phyloP scores from a whole-genome alignment of 768 basidiomycete species.

The Trametes cubensis region DNA sequence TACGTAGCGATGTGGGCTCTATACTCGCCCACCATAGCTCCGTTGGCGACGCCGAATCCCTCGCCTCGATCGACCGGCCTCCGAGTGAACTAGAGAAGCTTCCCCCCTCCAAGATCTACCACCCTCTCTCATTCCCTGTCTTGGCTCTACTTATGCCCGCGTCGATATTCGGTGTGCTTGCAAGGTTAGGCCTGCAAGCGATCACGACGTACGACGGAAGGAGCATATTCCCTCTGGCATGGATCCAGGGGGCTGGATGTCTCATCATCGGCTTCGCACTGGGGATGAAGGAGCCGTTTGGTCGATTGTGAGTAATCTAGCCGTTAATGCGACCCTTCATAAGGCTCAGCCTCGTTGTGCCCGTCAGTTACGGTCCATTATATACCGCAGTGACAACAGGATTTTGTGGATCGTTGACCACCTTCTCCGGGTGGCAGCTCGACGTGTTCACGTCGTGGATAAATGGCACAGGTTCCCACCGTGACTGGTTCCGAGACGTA shows the following conservation, averaged over 20 bases:
- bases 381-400: conserved; percentile 91
- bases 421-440: conserved; percentile 94
- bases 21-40: conserved; percentile 40
- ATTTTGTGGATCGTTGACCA: conserved; percentile 95
- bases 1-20: conserved; percentile 35
- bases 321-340: conserved; percentile 1
- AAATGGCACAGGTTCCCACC: conserved; percentile 57
- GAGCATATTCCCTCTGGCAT: conserved; percentile 80
- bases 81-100: conserved; percentile 38
- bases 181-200: conserved; percentile 76
- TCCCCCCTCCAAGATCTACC: conserved; percentile 42
- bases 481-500: conserved; percentile 74
- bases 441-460: conserved; percentile 87
- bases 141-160: conserved; percentile 75
- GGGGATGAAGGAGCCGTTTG: conserved; percentile 70
- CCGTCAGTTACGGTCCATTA: conserved; percentile 78
- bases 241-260: conserved; percentile 87
- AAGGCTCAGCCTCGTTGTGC: neutral
- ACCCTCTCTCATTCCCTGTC: conserved; percentile 63
- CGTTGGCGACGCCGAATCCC: conserved; percentile 39
- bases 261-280: conserved; percentile 86
- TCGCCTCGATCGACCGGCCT: conserved; percentile 46
- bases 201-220: conserved; percentile 73
- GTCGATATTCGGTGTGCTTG: conserved; percentile 84
- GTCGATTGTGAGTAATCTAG: conserved; percentile 63